A percentile compares a stretch with the other conserved stretches of the same genome.
Conservation (phyloP, 1,139 yeast species). For the Yamadazyma blattariae region DNA sequence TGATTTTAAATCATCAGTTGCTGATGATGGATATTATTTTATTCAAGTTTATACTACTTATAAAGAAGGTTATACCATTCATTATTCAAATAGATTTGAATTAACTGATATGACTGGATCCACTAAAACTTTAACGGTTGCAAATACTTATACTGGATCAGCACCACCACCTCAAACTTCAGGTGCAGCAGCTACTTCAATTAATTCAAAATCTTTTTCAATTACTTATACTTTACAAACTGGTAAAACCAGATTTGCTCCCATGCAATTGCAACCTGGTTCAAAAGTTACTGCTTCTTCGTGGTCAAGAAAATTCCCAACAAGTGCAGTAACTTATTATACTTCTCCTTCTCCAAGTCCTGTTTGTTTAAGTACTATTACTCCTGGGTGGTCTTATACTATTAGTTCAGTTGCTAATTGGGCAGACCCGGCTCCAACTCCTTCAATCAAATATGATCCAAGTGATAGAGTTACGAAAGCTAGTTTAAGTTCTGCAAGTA, state of each 20-base stretch:
- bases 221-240: constrained; percentile 74
- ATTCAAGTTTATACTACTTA: constrained; percentile 58
- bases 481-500: constrained; percentile 34
- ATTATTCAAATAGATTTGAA: constrained; percentile 66
- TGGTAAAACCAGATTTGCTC: constrained; percentile 74
- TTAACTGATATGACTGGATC: constrained; percentile 73
- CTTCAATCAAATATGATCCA: constrained; percentile 49
- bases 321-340: constrained; percentile 64
- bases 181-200: constrained; percentile 25
- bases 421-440: constrained; percentile 68
- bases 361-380: constrained; percentile 56
- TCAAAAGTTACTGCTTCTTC: constrained; percentile 61
- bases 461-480: constrained; percentile 39
- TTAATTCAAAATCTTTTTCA: constrained; percentile 33
- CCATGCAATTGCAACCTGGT: constrained; percentile 85
- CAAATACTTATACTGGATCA: constrained; percentile 26
- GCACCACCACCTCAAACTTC: constrained; percentile 26
- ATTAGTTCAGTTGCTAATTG: constrained; percentile 60
- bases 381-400: constrained; percentile 83
- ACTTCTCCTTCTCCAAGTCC: constrained; percentile 46
- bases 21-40: constrained; percentile 64
- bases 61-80: constrained; percentile 54
- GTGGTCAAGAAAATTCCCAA: constrained; percentile 61
- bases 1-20: constrained; percentile 37
- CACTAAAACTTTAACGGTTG: constrained; percentile 23